Evolutionary conservation across 2,329 filamentous ascomycete species (phyloP), one percentile per base, ranked within the genome.

Genomic region (Beauveria brongniartii): DNA sequence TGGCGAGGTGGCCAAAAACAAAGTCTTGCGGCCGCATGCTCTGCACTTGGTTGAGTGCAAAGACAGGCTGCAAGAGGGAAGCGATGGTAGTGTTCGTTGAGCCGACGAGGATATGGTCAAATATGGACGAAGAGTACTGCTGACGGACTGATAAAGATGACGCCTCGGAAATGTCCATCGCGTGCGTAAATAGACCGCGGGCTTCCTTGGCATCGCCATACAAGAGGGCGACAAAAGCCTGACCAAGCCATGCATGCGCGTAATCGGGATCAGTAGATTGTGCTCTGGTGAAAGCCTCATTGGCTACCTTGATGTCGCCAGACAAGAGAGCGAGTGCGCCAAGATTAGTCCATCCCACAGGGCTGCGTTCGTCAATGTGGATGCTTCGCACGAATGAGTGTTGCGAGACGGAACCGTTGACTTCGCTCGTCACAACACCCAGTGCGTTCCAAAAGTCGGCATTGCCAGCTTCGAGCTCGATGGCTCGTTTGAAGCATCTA

Each of bases 361-460:
- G 87, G 65, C 87, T 95, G 64, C 91, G 80, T 72, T 99, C 93
- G 69, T 97, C 95, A 18, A 99, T 78, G 72, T 95, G 90, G n/a
- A 99, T 73, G 66, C 92, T 96, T 66, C 95, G 83, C 14, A 96
- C 89, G 67, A 99, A 93, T 0, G 94, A 86, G 72, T 99, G 95
- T 72, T 99, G 94, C 0, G 94, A 87, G 2, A 99, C 90, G 61
- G 88, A 86, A 0, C 92, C 89, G 69, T 90, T 97, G 66, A 97
- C 81, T 51, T 85, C 85, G 64, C 91, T 92, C 2, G 94, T 97
- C 28, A 90, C 91, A 3, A 97, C 91, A 55, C 93, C 94, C 3
- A 99, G 81, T 0, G 94, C 88, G 70, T 97, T 97, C 94, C 94
- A 99, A 72, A 97, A 97, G 66, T 97, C 93, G 0, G 91, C 80